Evolutionary conservation across 2,329 filamentous ascomycete genomes (phyloP).

Genomic region (Verticillium zaregamsianum): DNA sequence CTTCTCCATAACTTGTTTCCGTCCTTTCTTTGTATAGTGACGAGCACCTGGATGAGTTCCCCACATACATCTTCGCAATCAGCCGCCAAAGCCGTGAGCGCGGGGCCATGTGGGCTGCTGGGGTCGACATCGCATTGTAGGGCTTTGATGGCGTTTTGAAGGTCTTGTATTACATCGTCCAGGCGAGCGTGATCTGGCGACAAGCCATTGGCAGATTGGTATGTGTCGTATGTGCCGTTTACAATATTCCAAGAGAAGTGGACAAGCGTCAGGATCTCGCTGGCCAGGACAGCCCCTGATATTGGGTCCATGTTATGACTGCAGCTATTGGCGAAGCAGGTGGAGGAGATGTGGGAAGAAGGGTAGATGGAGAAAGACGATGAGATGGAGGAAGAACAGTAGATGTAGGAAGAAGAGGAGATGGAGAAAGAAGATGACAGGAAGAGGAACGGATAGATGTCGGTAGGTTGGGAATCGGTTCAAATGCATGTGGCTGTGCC

Average conservation of each 20-base stretch:
- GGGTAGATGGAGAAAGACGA: no score
- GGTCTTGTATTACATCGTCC: background rate
- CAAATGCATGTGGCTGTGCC: no score
- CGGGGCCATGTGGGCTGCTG: background rate
- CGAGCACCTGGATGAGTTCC: background rate
- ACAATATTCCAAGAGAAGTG: background rate
- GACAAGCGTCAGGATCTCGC: background rate
- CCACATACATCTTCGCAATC: background rate
- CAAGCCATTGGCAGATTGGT: background rate
- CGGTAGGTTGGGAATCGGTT: no score
- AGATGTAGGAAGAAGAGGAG: no score
- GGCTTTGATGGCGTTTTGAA: slow-evolving; percentile 22
- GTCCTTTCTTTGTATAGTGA: background rate
- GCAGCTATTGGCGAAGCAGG: background rate
- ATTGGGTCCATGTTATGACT: background rate
- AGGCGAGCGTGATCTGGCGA: background rate
- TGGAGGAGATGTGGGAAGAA: background rate
- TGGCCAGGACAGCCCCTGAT: background rate
- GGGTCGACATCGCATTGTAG: background rate
- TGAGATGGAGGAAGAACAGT: background rate
- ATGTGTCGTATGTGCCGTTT: background rate
- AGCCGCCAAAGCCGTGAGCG: background rate
- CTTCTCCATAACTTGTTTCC: background rate
- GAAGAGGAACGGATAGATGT: no score
- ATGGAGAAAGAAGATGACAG: no score